A percentile compares a stretch with the other conserved stretches of the same genome.
These are phyloP conservation scores for Mycena belliarum DNA, from an alignment of 768 basidiomycete genomes.

Conservation along the genomic window DNA sequence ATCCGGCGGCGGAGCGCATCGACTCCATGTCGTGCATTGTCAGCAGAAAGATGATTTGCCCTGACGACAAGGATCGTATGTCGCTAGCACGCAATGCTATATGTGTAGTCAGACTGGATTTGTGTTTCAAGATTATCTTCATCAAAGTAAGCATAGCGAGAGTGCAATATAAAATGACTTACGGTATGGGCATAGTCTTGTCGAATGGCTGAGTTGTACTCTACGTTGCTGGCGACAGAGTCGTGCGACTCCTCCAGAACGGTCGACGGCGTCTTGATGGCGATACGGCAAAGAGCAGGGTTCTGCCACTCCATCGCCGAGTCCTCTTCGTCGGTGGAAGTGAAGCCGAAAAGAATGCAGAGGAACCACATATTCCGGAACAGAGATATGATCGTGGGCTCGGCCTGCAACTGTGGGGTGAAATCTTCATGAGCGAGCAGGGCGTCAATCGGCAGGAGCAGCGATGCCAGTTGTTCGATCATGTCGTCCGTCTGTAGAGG, in stretches of 20 bases:
- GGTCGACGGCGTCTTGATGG: slow-evolving; percentile 82
- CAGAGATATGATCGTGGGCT: slow-evolving; percentile 63
- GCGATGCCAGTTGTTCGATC: slow-evolving; percentile 83
- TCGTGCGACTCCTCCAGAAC: slow-evolving; percentile 83
- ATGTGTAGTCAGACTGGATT: slow-evolving; percentile 60
- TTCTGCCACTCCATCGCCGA: slow-evolving; percentile 78
- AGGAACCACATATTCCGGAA: slow-evolving; percentile 97
- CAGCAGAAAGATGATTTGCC: slow-evolving; percentile 83
- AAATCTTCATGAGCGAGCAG: slow-evolving; percentile 74
- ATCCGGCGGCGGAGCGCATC: slow-evolving; percentile 77
- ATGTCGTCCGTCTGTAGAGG: slow-evolving; percentile 70
- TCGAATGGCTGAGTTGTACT: slow-evolving; percentile 89
- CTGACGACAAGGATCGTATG: slow-evolving; percentile 71
- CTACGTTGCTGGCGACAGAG: slow-evolving; percentile 82
- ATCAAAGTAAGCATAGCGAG: neutral
- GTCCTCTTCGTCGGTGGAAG: slow-evolving; percentile 54
- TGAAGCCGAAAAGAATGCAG: slow-evolving; percentile 84
- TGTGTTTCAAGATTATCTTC: slow-evolving; percentile 73
- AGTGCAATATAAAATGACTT: slow-evolving; percentile 1
- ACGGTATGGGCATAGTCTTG: slow-evolving; percentile 83
- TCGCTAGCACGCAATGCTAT: slow-evolving; percentile 68
- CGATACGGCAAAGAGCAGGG: slow-evolving; percentile 77
- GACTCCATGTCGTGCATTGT: slow-evolving; percentile 87
- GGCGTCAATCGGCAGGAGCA: slow-evolving; percentile 89
- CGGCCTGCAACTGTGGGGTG: slow-evolving; percentile 54